A percentile compares a stretch with the other conserved stretches of the same genome.
phyloP scores from a whole-genome alignment of 2,329 filamentous ascomycete genomes.

The Nannizzia gypsea region DNA sequence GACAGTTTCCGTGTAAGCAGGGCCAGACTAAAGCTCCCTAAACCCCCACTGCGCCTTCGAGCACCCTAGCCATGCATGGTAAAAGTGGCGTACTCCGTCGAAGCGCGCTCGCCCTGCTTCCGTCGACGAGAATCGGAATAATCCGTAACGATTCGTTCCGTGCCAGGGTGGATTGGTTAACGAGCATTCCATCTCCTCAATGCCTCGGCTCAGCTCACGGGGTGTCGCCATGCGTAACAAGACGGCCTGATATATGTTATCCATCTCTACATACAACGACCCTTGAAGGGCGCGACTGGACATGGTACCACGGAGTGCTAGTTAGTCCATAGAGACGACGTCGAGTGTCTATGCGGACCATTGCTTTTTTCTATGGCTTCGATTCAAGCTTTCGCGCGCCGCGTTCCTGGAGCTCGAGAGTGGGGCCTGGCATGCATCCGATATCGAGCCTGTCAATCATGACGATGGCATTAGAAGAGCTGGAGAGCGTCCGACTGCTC shows the following conservation, averaged over 20 bases:
- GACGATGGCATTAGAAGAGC: neutral
- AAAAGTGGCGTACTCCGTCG: neutral
- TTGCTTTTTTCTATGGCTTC: constrained; percentile 5
- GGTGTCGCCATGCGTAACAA: too few species aligned
- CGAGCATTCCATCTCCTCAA: neutral
- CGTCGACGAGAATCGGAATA: neutral
- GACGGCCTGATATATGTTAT: too few species aligned
- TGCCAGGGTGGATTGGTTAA: neutral
- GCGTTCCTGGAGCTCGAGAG: constrained; percentile 1
- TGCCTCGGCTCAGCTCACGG: neutral
- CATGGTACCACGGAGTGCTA: neutral
- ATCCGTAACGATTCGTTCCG: neutral
- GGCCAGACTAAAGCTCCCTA: neutral
- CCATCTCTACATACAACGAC: too few species aligned
- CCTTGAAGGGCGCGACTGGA: too few species aligned
- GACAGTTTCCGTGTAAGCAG: neutral
- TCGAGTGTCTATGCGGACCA: neutral
- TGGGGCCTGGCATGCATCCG: neutral
- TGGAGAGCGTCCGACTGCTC: neutral
- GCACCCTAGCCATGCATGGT: neutral
- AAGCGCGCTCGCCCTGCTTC: neutral
- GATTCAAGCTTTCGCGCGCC: constrained; percentile 2
- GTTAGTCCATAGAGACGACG: neutral
- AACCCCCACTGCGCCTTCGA: neutral
- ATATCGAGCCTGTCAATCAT: neutral